Percentiles rank a stretch among this genome's conserved stretches.
Conservation (phyloP, 495 filamentous ascomycete species). For the Annulohypoxylon stygium region DNA sequence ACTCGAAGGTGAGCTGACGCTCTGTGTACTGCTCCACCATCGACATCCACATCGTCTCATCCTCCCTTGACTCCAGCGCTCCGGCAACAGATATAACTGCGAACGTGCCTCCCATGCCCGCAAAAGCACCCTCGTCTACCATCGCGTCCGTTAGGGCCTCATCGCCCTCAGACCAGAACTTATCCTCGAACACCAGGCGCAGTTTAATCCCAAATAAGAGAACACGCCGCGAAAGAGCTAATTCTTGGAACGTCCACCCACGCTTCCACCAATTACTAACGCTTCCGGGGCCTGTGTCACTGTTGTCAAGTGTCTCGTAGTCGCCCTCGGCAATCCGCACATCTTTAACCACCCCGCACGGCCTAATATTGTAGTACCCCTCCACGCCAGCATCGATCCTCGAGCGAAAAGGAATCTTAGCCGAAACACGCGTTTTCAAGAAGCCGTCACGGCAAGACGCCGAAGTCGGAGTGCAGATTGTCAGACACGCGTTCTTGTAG, state of each 20-base stretch:
- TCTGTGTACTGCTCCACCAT: slow-evolving; percentile 10
- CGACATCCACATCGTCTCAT: slow-evolving; percentile 10
- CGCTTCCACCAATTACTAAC: slow-evolving; percentile 6
- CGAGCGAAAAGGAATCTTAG: neutral
- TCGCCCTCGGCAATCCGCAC: neutral
- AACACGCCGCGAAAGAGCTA: slow-evolving; percentile 4
- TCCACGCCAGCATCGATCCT: neutral
- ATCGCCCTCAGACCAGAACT: slow-evolving; percentile 11
- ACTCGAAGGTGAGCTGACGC: slow-evolving; percentile 12
- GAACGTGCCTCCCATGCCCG: slow-evolving; percentile 6
- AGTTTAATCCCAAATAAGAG: neutral
- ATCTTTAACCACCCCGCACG: neutral
- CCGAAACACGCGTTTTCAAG: neutral
- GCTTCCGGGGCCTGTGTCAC: neutral
- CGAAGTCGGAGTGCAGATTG: slow-evolving; percentile 3
- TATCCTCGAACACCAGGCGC: slow-evolving; percentile 7
- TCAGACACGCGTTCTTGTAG: neutral
- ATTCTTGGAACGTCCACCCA: slow-evolving; percentile 9
- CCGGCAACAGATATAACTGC: slow-evolving; percentile 1
- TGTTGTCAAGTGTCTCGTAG: slow-evolving; percentile 11
- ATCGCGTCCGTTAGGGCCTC: neutral
- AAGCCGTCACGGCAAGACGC: slow-evolving; percentile 9
- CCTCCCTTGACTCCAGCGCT: slow-evolving; percentile 1
- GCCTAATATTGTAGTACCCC: slow-evolving; percentile 1
- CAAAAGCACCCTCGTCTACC: neutral